These are phyloP conservation scores for Dipteronia sinensis DNA, from an alignment of 345 rosid genomes.

Conservation along the genomic window DNA sequence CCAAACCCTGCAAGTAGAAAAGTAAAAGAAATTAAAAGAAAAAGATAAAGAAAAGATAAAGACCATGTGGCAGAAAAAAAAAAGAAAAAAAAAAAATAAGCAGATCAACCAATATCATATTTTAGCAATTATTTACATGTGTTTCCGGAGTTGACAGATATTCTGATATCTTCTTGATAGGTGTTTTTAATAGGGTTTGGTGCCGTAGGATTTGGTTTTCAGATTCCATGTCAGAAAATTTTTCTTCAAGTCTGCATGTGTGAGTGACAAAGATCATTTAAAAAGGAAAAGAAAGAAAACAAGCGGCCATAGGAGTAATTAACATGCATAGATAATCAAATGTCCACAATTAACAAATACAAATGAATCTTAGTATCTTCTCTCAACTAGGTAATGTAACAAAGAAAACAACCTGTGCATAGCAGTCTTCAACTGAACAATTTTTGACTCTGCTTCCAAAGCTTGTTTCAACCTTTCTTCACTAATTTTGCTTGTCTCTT, in stretches of 20 bases:
- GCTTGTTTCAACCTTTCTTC: slow-evolving; percentile 97
- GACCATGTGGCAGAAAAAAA: background rate
- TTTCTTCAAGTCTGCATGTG: slow-evolving; percentile 84
- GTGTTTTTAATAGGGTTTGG: slow-evolving; percentile 56
- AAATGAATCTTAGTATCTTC: slow-evolving; percentile 1
- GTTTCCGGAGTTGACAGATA: slow-evolving; percentile 50
- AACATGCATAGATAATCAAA: background rate
- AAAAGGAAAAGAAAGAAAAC: background rate
- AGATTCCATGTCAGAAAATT: slow-evolving; percentile 75
- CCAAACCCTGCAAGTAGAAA: slow-evolving; percentile 59
- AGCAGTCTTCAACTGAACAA: slow-evolving; percentile 77
- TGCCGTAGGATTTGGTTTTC: slow-evolving; percentile 88
- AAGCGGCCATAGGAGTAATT: background rate
- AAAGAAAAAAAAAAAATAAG: background rate
- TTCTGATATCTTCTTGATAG: slow-evolving; percentile 53
- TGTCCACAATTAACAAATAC: slow-evolving; percentile 5
- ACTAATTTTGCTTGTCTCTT: slow-evolving; percentile 73
- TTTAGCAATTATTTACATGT: slow-evolving; percentile 43
- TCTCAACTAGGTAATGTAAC: slow-evolving; percentile 6
- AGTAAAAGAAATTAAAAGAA: slow-evolving; percentile 11
- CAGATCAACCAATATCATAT: slow-evolving; percentile 8
- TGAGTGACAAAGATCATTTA: slow-evolving; percentile 19
- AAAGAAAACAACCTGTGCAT: slow-evolving; percentile 66
- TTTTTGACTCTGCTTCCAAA: slow-evolving; percentile 85
- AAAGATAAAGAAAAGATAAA: slow-evolving; percentile 21